Evolutionary conservation across 1,139 yeast species (phyloP), one percentile per base, ranked within the genome.

Genomic region (Candida gigantensis): DNA sequence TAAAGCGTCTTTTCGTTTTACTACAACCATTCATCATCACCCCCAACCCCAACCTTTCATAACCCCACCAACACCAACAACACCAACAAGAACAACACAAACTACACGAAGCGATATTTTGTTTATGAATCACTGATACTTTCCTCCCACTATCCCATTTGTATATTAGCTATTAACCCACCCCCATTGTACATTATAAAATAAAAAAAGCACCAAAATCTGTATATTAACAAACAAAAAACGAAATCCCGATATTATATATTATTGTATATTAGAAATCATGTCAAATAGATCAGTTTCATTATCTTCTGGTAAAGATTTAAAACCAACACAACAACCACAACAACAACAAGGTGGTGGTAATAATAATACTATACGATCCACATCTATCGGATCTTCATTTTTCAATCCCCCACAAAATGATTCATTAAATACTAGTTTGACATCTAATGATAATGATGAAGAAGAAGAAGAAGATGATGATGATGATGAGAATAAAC

Each of bases 301-400:
- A 24, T 44, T 49, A 18, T 52, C 55, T 27, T 44, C 39, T 23
- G 44, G 43, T 10, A 37, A 43, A 36, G 44, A 46, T 8, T 14
- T 34, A 46, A 51, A 41, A 24, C n/a, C n/a, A n/a, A n/a, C n/a
- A n/a, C n/a, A n/a, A n/a, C n/a, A n/a, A n/a, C n/a, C n/a, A n/a
- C n/a, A n/a, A n/a, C 45, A 33, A 18, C 35, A 14, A 25, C 31
- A 21, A 11, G 36, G 17, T 47, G 46, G 35, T 29, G 37, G 34
- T 23, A 37, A 30, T 3, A 23, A 28, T 7, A 17, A 40, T n/a
- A 37, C 34, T 1, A 41, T 46, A 35, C 43, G 60, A 30, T 55
- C 61, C 7, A 52, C 57, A 9, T 55, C 61, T 11, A 50, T 55
- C 25, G 59, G 63, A 11, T 53, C 60, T 25, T 48, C 35, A 38